Percentiles rank a stretch among this genome's conserved stretches.
Conservation (phyloP, 345 rosid species). For the Punica granatum region DNA sequence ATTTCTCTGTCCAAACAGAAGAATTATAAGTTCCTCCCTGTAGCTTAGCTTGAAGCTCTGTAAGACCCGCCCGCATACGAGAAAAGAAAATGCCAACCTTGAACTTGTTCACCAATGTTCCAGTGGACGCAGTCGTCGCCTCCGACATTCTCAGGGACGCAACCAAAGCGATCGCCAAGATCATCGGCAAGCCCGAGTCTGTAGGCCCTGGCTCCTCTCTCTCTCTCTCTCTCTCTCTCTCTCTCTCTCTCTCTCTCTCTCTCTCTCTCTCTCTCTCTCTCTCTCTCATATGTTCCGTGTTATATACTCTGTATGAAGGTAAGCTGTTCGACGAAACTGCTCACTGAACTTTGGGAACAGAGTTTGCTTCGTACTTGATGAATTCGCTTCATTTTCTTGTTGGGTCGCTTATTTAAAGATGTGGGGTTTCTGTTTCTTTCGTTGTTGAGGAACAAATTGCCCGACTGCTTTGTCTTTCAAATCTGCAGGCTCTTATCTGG, state of each 20-base stretch:
- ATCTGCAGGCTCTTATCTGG: too few relatives aligned
- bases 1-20: neutral
- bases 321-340: slow-evolving; percentile 33
- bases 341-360: slow-evolving; percentile 1
- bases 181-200: slow-evolving; percentile 93
- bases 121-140: slow-evolving; percentile 73
- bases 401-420: slow-evolving; percentile 3
- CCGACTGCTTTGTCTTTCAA: neutral
- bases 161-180: slow-evolving; percentile 77
- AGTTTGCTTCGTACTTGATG: neutral
- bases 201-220: slow-evolving; percentile 20
- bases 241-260: too few relatives aligned
- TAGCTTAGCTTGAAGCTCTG: neutral
- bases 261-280: too few relatives aligned
- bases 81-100: slow-evolving; percentile 62
- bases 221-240: too few relatives aligned
- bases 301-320: slow-evolving; percentile 9
- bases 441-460: neutral
- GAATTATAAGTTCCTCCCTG: neutral
- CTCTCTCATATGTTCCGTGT: neutral
- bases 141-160: slow-evolving; percentile 93
- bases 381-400: neutral
- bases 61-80: neutral
- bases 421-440: neutral
- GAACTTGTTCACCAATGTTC: slow-evolving; percentile 73